Conservation (phyloP, 139 green algal genomes). For the Picochlorum sp. region DNA sequence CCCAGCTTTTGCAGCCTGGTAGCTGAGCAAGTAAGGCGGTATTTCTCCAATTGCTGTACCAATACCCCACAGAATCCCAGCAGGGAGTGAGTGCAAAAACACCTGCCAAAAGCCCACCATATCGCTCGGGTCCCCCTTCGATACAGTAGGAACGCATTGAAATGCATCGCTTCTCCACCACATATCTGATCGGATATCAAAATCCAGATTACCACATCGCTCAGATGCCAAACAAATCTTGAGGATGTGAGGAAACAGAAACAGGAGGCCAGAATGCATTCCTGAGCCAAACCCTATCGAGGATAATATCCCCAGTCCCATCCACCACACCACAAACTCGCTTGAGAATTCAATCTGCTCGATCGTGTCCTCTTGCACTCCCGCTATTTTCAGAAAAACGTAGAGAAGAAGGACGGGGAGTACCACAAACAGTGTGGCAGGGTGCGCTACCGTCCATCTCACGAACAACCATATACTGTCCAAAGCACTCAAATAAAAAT, state of each 20-base stretch:
- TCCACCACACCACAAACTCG: conserved; percentile 71
- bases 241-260: conserved; percentile 91
- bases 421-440: conserved; percentile 51
- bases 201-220: conserved; percentile 65
- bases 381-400: conserved; percentile 21
- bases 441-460: conserved; percentile 50
- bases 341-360: conserved; percentile 36
- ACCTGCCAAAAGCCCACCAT: conserved; percentile 5
- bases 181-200: conserved; percentile 60
- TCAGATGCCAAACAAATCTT: conserved; percentile 84
- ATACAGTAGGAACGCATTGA: conserved; percentile 37
- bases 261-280: conserved; percentile 90
- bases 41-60: conserved; percentile 88
- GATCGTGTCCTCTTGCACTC: conserved; percentile 12
- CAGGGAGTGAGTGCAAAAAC: conserved; percentile 48
- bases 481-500: conserved; percentile 33
- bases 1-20: conserved; percentile 63
- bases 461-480: conserved; percentile 16
- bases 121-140: conserved; percentile 25
- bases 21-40: conserved; percentile 78
- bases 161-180: conserved; percentile 71
- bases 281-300: conserved; percentile 84
- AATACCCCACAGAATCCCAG: conserved; percentile 71
- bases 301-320: conserved; percentile 78
- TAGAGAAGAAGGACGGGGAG: conserved; percentile 52